These are phyloP conservation scores for Pseudogymnoascus sp. DNA, from an alignment of 2,329 filamentous ascomycete genomes.

Conservation along the genomic window DNA sequence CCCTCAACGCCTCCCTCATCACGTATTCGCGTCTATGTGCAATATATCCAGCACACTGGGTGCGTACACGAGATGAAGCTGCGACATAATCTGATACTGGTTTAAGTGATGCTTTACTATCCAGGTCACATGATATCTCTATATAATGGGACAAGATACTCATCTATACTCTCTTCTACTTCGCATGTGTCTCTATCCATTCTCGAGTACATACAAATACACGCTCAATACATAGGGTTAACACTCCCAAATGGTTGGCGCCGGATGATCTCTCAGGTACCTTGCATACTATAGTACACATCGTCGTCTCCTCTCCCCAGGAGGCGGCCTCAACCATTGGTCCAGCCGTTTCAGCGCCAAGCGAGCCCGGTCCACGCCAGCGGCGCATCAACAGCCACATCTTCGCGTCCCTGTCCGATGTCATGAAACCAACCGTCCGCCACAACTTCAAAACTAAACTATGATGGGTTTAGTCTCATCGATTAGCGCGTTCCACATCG, in stretches of 20 bases:
- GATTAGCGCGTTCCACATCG: neutral
- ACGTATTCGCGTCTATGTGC: neutral
- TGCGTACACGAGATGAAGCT: neutral
- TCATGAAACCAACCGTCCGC: neutral
- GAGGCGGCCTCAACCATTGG: neutral
- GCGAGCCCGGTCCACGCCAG: neutral
- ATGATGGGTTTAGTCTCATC: neutral
- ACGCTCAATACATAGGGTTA: neutral
- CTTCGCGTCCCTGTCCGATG: neutral
- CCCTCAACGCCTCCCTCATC: neutral
- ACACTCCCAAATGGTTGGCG: neutral
- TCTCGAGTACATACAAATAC: neutral
- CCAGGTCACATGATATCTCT: neutral
- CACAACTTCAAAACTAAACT: neutral
- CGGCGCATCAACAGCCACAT: neutral
- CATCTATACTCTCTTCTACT: neutral
- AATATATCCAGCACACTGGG: neutral
- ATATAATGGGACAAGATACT: neutral
- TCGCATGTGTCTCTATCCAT: neutral
- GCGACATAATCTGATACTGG: neutral
- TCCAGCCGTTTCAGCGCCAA: neutral
- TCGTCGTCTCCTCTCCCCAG: neutral
- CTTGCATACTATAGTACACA: neutral
- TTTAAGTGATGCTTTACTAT: neutral
- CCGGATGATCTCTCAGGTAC: neutral